Evolutionary conservation across 2,329 filamentous ascomycete genomes (phyloP), one percentile per base, ranked within the genome.

Genomic region (Albifimbria verrucaria): DNA sequence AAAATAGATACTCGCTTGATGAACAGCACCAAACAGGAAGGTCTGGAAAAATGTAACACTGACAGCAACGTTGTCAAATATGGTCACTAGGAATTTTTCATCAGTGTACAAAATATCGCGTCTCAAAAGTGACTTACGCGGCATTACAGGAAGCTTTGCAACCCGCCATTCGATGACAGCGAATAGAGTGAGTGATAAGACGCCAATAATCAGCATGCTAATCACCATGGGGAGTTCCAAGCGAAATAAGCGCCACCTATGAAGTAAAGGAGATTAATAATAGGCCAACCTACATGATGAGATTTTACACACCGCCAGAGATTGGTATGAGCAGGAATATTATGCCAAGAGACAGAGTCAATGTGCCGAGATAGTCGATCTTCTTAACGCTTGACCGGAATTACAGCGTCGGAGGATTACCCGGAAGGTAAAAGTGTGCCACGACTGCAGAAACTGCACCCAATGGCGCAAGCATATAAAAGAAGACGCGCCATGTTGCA

Each of bases 61-160:
- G 7, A 87, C 72, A 7, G 82, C 74, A 18, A 68, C 68, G 55
- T 76, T 82, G 36, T 69, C 74, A 66, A 85, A 87, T 36, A 87
- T 76, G 7, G 71, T 66, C 5, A 82, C 74, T 73, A 25, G 9
- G 22, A 3, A 32, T 7, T 6, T 28, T 21, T 26, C 17, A 7
- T 46, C 43, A 47, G 24, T 25, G 17, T 47, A 24, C 15, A 25
- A 24, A 25, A 26, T 26, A 46, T 21, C 12, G 6, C 9, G 5
- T 17, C 17, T 6, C 10, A 46, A n/a, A 32, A 46, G 21, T 22
- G 22, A 52, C 53, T 48, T 44, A 60, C 59, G 42, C 11, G 90
- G 90, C 69, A 94, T 90, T 52, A 94, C 77, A 0, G 90, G 90
- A 56, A 88, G 90, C 32, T 78, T 81, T 24, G 90, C 88, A 23